A percentile compares a stretch with the other conserved stretches of the same genome.
These are phyloP conservation scores for Paracoccidioides lutzii DNA, from an alignment of 2,329 filamentous ascomycete species.

Conservation along the genomic window DNA sequence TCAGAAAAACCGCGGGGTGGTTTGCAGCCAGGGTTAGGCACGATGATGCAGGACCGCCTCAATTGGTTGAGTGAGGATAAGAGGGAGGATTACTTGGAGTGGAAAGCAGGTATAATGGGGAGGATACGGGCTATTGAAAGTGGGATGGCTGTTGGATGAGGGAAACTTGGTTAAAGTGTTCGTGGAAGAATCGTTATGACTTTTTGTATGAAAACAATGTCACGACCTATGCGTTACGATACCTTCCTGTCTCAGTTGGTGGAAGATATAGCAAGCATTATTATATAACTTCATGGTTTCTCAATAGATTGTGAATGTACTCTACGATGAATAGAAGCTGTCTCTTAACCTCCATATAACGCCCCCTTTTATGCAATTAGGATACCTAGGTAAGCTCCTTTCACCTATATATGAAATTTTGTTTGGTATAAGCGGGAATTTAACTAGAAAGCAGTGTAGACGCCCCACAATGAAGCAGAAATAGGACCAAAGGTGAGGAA, in stretches of 20 bases:
- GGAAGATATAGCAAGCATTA: not conserved
- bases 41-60: conserved; percentile 39
- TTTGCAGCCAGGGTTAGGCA: conserved; percentile 35
- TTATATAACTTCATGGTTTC: not conserved
- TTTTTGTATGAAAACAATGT: not conserved
- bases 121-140: conserved; percentile 23
- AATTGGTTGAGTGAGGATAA: conserved; percentile 36
- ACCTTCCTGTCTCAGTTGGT: not conserved
- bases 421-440: not conserved
- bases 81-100: conserved; percentile 28
- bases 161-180: not conserved
- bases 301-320: not conserved
- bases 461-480: too few relatives aligned
- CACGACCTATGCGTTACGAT: not conserved
- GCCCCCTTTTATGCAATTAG: not conserved
- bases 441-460: not conserved
- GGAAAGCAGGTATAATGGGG: conserved; percentile 32
- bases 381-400: not conserved
- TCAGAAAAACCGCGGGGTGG: conserved; percentile 16
- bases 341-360: not conserved
- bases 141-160: not conserved
- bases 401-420: not conserved
- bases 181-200: not conserved
- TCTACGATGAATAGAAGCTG: not conserved
- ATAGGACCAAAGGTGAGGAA: not conserved